Base-by-base conservation (phyloP, 345 rosid species). In the Pseudoturritis turrita region DNA sequence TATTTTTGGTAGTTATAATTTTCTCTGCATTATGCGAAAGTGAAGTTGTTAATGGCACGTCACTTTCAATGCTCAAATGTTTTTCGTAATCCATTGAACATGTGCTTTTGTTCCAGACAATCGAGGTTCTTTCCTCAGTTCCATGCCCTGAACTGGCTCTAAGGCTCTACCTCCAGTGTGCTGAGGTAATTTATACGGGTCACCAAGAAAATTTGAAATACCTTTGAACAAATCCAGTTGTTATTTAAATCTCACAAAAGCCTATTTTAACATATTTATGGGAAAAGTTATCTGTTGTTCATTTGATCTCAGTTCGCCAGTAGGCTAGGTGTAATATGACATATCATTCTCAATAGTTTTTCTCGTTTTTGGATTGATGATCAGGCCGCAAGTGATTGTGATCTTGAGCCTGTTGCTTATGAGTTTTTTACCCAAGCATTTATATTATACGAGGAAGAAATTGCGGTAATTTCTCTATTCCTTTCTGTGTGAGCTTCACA, bases 311-410 rank as follows among this genome's bases (percentile, higher is more conserved):
- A 28, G 35, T 43, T 52, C 3, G 8, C 7, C 35, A 45, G 25
- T 46, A 18, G 22, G 65, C 71, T 23, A 63, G 29, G 31, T 37
- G 52, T 56, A 56, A 37, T 58, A 37, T 37, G 4, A 65, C 50
- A 25, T 47, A 26, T 10, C 59, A 36, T 55, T 31, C 7, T 65
- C 21, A 49, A 19, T n/a, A 58, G 4, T 49, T 31, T 44, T 3
- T 35, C 18, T 31, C 12, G 14, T 65, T 72, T 63, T 71, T 43
- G 65, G 22, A 8, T 71, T 68, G 45, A 68, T 66, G 53, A 57
- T 63, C 83, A 92, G 98, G 96, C 98, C 21, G 98, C 98, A 12
- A 84, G 83, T 77, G 93, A 86, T 70, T 84, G 84, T 77, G 85
- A 87, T 67, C 81, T 90, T 45, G 96, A 90, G 81, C 91, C 88